phyloP scores from a whole-genome alignment of 257 asterid genomes.

The Salvia splendens region DNA sequence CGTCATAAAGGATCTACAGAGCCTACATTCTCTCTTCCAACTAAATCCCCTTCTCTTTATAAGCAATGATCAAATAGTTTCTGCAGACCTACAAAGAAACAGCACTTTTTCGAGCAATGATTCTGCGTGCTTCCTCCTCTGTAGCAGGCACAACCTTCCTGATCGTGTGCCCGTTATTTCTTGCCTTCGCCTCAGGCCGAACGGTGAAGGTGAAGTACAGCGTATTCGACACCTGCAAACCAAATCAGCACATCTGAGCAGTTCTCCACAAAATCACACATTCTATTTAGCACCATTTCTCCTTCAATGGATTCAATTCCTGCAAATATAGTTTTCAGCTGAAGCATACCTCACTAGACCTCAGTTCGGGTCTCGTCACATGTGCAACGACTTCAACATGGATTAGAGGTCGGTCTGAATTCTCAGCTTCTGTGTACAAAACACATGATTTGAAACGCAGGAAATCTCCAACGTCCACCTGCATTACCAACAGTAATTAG shows the following conservation, averaged over 20 bases:
- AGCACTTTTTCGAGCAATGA: constrained; percentile 72
- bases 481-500: constrained; percentile 25
- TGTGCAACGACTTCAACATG: constrained; percentile 90
- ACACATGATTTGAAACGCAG: constrained; percentile 86
- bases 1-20: neutral
- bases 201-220: constrained; percentile 87
- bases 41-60: neutral
- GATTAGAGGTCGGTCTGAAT: constrained; percentile 69
- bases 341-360: constrained; percentile 81
- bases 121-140: constrained; percentile 82
- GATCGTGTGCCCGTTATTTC: constrained; percentile 48
- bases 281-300: neutral
- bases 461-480: constrained; percentile 99
- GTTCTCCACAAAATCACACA: neutral
- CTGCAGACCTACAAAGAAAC: constrained; percentile 37
- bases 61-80: neutral
- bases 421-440: constrained; percentile 71
- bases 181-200: constrained; percentile 78
- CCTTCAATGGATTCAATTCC: neutral
- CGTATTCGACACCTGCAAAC: constrained; percentile 76
- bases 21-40: neutral
- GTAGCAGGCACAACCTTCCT: constrained; percentile 97
- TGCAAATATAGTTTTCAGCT: neutral
- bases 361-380: constrained; percentile 87
- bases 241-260: neutral